Base-by-base conservation (phyloP, 2,329 filamentous ascomycete species). In the Salinomyces thailandicus region DNA sequence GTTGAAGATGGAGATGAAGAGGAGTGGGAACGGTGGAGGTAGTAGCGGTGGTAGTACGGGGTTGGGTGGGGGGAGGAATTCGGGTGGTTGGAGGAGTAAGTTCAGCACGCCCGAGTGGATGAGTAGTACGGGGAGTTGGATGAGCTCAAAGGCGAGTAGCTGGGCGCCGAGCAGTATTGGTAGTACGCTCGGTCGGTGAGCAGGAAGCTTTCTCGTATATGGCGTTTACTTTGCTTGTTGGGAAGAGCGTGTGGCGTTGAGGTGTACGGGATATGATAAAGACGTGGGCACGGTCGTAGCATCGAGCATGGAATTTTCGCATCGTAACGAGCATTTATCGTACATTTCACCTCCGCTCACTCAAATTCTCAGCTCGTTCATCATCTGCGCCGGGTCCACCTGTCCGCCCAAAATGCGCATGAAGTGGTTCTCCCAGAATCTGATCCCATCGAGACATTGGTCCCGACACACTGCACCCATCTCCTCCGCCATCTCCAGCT, bases 401-500 rank as follows among this genome's bases (percentile, higher is more conserved):
- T 33, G 37, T n/a, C 12, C 16, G n/a, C 18, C 38, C 6, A 34
- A 43, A 4, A 35, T 17, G 17, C 27, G 34, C 22, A 34, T 13
- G 28, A 60, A 53, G 33, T 53, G 48, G 41, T 98, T 98, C 61
- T 83, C 78, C 91, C 91, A 98, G 60, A 93, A 98, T 52, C 81
- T 81, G 31, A 93, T 67, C 0, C 91, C 91, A 58, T 95, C 87
- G 11, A 96, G 75, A 4, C 85, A 81, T 52, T 93, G 87, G 58
- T 98, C 91, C 32, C 91, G 79, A 58, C 89, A 96, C 14, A 98
- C 59, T 2, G 78, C 76, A 0, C 91, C 91, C 38, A 74, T 77
- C 58, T 96, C 89, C 60, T 98, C 91, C 0, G 87, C 87, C 89
- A 98, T 95, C 57, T 95, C 84, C 9, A 98, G 69, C 62, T 98